Evolutionary conservation across 805 yeast genomes (phyloP).

Genomic region (Maudiozyma saulgeensis): DNA sequence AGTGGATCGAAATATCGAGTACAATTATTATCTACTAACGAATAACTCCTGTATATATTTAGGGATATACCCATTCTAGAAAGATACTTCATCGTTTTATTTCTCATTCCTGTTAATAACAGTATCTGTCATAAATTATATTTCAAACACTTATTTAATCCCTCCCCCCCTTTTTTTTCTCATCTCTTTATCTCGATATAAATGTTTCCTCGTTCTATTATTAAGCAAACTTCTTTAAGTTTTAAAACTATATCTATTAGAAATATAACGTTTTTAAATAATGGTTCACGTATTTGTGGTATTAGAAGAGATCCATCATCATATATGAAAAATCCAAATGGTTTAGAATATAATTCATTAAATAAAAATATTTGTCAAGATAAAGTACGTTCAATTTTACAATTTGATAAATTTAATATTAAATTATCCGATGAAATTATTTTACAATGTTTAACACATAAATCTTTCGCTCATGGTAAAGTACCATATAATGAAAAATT

Average conservation of each 20-base stretch:
- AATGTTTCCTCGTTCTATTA: neutral
- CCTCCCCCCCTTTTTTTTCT: too few species aligned
- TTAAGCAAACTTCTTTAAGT: neutral
- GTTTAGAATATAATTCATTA: constrained; percentile 41
- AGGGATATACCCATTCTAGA: too few species aligned
- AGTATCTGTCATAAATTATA: too few species aligned
- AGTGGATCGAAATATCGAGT: too few species aligned
- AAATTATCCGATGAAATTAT: constrained; percentile 50
- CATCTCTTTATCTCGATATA: too few species aligned
- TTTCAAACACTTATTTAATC: too few species aligned
- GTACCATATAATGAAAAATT: constrained; percentile 85
- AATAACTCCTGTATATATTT: too few species aligned
- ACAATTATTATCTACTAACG: too few species aligned
- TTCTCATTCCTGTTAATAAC: too few species aligned
- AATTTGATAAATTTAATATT: constrained; percentile 18
- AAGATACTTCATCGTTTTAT: too few species aligned
- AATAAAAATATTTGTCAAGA: constrained; percentile 38
- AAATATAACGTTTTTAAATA: constrained; percentile 32
- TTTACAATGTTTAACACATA: constrained; percentile 82
- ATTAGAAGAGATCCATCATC: constrained; percentile 62
- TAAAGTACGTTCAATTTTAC: constrained; percentile 15
- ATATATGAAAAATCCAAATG: constrained; percentile 39
- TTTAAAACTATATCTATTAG: constrained; percentile 10
- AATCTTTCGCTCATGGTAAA: constrained; percentile 86
- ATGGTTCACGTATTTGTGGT: constrained; percentile 54